phyloP scores from a whole-genome alignment of 257 asterid species.

The Buddleja alternifolia region DNA sequence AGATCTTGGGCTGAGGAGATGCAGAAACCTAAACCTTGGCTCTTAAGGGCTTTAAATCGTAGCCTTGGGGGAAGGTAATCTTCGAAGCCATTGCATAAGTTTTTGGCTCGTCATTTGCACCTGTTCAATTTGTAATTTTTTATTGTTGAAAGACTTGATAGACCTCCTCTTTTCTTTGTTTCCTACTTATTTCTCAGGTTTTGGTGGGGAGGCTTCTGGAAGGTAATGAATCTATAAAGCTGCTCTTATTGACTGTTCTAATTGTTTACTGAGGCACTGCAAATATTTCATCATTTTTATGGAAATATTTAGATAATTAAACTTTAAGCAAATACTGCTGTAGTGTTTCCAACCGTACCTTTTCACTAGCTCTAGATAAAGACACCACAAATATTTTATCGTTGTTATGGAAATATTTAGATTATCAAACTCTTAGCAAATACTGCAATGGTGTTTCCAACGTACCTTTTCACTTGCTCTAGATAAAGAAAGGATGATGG shows the following conservation, averaged over 20 bases:
- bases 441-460: background rate
- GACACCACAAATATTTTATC: no score
- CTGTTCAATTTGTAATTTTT: background rate
- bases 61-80: conserved; percentile 95
- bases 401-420: no score
- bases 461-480: background rate
- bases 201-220: conserved; percentile 99
- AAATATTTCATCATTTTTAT: conserved; percentile 5
- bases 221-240: conserved; percentile 43
- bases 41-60: conserved; percentile 80
- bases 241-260: no score
- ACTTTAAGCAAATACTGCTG: no score
- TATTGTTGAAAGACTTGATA: conserved; percentile 23
- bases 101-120: conserved; percentile 16
- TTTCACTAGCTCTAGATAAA: no score
- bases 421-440: background rate
- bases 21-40: conserved; percentile 88
- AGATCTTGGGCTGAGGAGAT: conserved; percentile 82
- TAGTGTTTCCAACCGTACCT: no score
- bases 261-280: no score
- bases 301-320: conserved; percentile 26
- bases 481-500: conserved; percentile 10
- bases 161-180: conserved; percentile 24
- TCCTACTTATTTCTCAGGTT: conserved; percentile 58
- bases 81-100: conserved; percentile 25